phyloP scores from a whole-genome alignment of 495 filamentous ascomycete species.

The Penicillium angulare region DNA sequence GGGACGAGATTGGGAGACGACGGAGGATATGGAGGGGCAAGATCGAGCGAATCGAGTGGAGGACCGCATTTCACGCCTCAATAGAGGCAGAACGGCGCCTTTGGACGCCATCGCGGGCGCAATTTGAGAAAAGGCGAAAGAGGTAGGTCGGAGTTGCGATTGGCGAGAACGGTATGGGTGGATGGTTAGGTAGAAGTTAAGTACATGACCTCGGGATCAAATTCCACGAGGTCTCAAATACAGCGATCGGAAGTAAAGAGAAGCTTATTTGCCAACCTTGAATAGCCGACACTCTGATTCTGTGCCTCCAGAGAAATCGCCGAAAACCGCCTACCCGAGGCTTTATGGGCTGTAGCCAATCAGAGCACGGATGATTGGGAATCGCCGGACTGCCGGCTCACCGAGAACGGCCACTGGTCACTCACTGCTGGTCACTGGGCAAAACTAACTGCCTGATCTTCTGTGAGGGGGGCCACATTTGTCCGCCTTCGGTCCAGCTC shows the following conservation, averaged over 20 bases:
- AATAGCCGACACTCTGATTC: conserved; percentile 22
- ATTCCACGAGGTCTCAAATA: too few species aligned
- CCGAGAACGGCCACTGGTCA: conserved; percentile 10
- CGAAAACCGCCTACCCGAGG: conserved; percentile 34
- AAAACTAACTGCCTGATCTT: too few species aligned
- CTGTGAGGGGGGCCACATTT: too few species aligned
- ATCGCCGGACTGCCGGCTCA: conserved; percentile 2
- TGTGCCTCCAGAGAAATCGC: conserved; percentile 14
- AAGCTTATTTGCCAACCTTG: conserved; percentile 12
- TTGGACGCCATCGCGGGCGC: conserved; percentile 39
- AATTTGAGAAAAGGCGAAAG: neutral
- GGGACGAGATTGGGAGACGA: conserved; percentile 19
- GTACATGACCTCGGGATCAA: neutral
- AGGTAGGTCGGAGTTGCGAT: too few species aligned
- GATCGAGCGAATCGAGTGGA: conserved; percentile 29
- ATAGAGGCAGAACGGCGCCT: conserved; percentile 39
- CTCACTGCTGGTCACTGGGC: too few species aligned
- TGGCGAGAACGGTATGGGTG: too few species aligned
- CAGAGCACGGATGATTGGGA: conserved; percentile 19
- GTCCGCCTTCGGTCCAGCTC: too few species aligned
- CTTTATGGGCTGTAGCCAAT: conserved; percentile 31
- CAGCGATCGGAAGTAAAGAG: too few species aligned
- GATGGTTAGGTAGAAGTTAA: too few species aligned
- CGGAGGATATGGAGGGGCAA: conserved; percentile 25
- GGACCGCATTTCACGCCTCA: conserved; percentile 43